Percentiles rank a stretch among this genome's conserved stretches.
These are phyloP conservation scores for Pestalotiopsis sp. DNA, from an alignment of 2,329 filamentous ascomycete genomes.

Conservation along the genomic window DNA sequence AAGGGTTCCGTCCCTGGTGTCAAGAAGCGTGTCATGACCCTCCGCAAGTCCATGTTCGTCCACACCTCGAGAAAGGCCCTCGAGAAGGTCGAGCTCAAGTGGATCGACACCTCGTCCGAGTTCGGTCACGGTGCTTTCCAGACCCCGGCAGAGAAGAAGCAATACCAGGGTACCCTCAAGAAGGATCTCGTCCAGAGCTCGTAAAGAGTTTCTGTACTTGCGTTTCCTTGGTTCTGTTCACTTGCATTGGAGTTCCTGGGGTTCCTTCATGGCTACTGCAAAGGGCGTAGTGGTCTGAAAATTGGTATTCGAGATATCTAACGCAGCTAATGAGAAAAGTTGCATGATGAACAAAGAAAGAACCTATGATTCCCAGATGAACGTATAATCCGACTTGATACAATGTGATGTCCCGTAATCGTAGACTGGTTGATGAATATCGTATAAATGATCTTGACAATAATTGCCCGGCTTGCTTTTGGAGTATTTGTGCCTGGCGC, in stretches of 20 bases:
- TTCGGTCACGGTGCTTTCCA: constrained; percentile 99
- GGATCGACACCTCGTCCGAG: constrained; percentile 99
- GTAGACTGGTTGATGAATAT: no score
- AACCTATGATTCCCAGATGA: constrained; percentile 23
- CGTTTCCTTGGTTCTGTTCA: constrained; percentile 47
- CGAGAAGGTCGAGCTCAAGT: constrained; percentile 99
- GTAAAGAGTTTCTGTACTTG: constrained; percentile 40
- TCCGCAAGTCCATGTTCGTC: constrained; percentile 97
- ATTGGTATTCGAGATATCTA: constrained; percentile 30
- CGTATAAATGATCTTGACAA: no score
- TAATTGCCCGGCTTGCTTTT: not conserved
- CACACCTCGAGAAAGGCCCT: constrained; percentile 95
- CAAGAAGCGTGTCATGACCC: constrained; percentile 99
- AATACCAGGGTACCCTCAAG: constrained; percentile 98
- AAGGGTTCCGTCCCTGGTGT: constrained; percentile 97
- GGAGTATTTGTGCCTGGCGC: not conserved
- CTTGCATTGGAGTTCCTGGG: constrained; percentile 60
- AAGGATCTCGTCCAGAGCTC: constrained; percentile 74
- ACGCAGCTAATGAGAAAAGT: constrained; percentile 35
- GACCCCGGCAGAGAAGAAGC: constrained; percentile 96
- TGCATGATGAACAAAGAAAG: constrained; percentile 34
- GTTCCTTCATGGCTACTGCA: constrained; percentile 36
- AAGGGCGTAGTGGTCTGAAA: constrained; percentile 33
- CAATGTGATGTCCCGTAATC: not conserved
- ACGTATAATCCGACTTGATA: not conserved